A percentile compares a stretch with the other conserved stretches of the same genome.
Evolutionary conservation across 768 basidiomycete species (phyloP).

Genomic region (Termitomyces heimii): DNA sequence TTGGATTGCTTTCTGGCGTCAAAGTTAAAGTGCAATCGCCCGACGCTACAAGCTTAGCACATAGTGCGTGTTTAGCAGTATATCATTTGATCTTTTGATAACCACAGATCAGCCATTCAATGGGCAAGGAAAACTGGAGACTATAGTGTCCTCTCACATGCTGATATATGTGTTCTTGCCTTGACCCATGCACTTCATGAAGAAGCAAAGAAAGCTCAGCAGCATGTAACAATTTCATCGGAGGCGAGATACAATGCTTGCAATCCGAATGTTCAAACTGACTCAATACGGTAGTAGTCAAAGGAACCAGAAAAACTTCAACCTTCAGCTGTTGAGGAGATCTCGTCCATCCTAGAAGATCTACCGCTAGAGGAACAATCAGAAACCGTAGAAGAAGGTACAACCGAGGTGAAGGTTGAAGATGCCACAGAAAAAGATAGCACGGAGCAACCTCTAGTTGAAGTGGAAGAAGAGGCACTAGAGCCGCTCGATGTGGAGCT

Average conservation of each 20-base stretch:
- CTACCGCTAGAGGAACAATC: conserved; percentile 13
- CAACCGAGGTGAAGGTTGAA: conserved; percentile 1
- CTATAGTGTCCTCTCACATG: conserved; percentile 83
- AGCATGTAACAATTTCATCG: conserved; percentile 15
- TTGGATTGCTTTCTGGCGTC: conserved; percentile 73
- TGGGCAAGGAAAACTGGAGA: conserved; percentile 96
- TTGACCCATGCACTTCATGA: conserved; percentile 76
- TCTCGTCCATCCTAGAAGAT: conserved; percentile 11
- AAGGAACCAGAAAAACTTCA: conserved; percentile 1
- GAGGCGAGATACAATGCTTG: conserved; percentile 17
- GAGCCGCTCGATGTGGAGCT: conserved; percentile 45
- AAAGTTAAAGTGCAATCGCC: conserved; percentile 67
- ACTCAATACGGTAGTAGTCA: conserved; percentile 27
- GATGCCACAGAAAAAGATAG: conserved; percentile 8
- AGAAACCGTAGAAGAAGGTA: conserved; percentile 2
- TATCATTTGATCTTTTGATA: neutral
- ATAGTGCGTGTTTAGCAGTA: conserved; percentile 35
- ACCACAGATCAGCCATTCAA: conserved; percentile 61
- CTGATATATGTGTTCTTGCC: conserved; percentile 89
- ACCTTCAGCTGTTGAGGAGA: conserved; percentile 8
- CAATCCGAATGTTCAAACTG: conserved; percentile 4
- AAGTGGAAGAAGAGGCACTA: conserved; percentile 17
- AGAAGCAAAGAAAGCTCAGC: conserved; percentile 34
- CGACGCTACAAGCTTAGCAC: conserved; percentile 59
- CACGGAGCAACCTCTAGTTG: conserved; percentile 13